These are phyloP conservation scores for Apocynum venetum DNA, from an alignment of 257 asterid genomes.

Conservation along the genomic window DNA sequence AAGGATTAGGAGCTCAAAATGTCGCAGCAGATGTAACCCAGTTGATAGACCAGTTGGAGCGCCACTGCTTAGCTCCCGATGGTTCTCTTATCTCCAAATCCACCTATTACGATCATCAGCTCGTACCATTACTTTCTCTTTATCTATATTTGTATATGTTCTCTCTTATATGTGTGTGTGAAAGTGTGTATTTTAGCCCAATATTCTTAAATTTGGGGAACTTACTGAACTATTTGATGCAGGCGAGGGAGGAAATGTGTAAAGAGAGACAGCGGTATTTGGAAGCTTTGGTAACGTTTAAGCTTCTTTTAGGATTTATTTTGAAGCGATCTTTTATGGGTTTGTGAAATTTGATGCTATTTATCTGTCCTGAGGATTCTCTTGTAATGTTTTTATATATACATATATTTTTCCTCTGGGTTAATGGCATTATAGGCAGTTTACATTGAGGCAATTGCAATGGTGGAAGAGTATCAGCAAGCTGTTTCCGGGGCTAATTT, in stretches of 20 bases:
- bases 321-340: conserved; percentile 8
- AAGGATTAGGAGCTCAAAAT: conserved; percentile 45
- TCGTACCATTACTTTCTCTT: conserved; percentile 34
- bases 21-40: conserved; percentile 69
- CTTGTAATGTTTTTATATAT: too few species aligned
- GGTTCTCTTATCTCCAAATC: conserved; percentile 95
- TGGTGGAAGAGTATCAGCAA: conserved; percentile 97
- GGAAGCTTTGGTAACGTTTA: conserved; percentile 62
- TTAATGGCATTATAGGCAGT: conserved; percentile 48
- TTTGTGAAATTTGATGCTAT: background rate
- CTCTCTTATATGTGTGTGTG: background rate
- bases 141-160: background rate
- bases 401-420: background rate
- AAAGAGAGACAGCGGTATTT: conserved; percentile 93
- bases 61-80: conserved; percentile 93
- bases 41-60: conserved; percentile 87
- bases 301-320: background rate
- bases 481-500: conserved; percentile 65
- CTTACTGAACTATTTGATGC: conserved; percentile 28
- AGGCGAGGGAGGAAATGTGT: conserved; percentile 97
- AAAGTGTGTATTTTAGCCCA: background rate
- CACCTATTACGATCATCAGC: conserved; percentile 74
- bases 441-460: conserved; percentile 78
- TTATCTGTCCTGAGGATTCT: background rate
- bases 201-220: background rate